These are phyloP conservation scores for Fusarium palustre DNA, from an alignment of 2,329 filamentous ascomycete genomes.

Conservation along the genomic window DNA sequence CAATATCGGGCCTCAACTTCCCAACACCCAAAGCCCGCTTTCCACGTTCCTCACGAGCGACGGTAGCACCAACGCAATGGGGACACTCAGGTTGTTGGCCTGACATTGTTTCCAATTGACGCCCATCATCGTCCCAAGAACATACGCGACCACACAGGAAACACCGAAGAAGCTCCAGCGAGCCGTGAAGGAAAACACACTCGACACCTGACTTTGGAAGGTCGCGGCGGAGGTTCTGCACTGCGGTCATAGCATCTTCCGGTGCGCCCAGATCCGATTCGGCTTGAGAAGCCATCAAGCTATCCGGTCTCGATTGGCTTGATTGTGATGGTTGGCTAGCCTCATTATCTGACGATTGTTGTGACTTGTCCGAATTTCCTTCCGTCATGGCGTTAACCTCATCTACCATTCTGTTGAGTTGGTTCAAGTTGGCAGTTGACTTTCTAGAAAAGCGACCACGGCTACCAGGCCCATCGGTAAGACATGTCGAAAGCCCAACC, in stretches of 20 bases:
- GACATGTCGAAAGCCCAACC: slow-evolving; percentile 73
- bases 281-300: slow-evolving; percentile 13
- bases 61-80: slow-evolving; percentile 71
- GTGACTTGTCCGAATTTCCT: slow-evolving; percentile 39
- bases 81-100: slow-evolving; percentile 76
- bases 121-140: slow-evolving; percentile 69
- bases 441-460: slow-evolving; percentile 69
- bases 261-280: slow-evolving; percentile 40
- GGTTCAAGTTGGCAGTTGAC: slow-evolving; percentile 52
- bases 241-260: slow-evolving; percentile 32
- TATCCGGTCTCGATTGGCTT: slow-evolving; percentile 31
- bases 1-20: slow-evolving; percentile 77
- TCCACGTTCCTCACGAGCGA: slow-evolving; percentile 71
- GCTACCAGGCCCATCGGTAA: slow-evolving; percentile 71
- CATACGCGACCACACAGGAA: slow-evolving; percentile 69
- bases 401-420: slow-evolving; percentile 55
- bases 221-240: slow-evolving; percentile 46
- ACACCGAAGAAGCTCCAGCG: slow-evolving; percentile 73
- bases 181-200: slow-evolving; percentile 78
- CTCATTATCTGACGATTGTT: slow-evolving; percentile 37
- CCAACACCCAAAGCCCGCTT: slow-evolving; percentile 76
- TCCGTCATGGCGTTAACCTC: slow-evolving; percentile 45
- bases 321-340: slow-evolving; percentile 33
- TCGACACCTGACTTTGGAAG: slow-evolving; percentile 62
- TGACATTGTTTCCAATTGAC: slow-evolving; percentile 67